Conservation (phyloP, 495 filamentous ascomycete genomes). For the Sabuloglossum arenarium region DNA sequence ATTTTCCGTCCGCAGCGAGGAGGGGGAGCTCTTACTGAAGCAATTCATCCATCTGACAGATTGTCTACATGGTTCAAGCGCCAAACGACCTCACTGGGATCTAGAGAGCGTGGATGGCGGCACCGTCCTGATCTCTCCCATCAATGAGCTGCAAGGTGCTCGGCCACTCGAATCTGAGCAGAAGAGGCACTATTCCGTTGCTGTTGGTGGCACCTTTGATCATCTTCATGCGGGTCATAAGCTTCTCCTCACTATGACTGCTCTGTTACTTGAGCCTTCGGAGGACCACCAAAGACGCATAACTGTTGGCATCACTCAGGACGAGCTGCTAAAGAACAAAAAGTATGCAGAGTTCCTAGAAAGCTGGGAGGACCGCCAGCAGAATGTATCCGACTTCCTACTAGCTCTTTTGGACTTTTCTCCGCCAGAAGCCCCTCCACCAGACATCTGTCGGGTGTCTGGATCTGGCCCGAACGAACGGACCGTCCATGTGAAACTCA, state of each 20-base stretch:
- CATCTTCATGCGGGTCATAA: conserved; percentile 95
- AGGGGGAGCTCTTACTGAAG: background rate
- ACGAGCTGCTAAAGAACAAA: conserved; percentile 68
- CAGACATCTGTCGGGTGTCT: conserved; percentile 16
- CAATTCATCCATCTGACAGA: background rate
- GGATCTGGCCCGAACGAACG: conserved; percentile 29
- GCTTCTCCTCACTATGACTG: conserved; percentile 67
- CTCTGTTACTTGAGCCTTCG: conserved; percentile 40
- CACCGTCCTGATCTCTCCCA: background rate
- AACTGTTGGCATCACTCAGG: conserved; percentile 73
- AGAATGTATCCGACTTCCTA: conserved; percentile 49
- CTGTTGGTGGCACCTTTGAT: conserved; percentile 91
- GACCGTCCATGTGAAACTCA: conserved; percentile 25
- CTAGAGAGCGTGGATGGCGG: background rate
- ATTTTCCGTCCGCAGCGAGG: background rate
- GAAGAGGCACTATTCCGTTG: conserved; percentile 31
- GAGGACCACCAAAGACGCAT: conserved; percentile 27
- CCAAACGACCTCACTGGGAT: background rate
- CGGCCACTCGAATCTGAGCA: background rate
- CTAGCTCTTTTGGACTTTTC: conserved; percentile 41
- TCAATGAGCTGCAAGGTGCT: background rate
- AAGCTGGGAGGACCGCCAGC: conserved; percentile 51
- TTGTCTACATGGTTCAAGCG: background rate
- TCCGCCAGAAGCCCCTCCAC: conserved; percentile 10
- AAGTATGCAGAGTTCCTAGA: conserved; percentile 65